phyloP scores from a whole-genome alignment of 1,284 basidiomycete genomes.

The Tilletia caries region DNA sequence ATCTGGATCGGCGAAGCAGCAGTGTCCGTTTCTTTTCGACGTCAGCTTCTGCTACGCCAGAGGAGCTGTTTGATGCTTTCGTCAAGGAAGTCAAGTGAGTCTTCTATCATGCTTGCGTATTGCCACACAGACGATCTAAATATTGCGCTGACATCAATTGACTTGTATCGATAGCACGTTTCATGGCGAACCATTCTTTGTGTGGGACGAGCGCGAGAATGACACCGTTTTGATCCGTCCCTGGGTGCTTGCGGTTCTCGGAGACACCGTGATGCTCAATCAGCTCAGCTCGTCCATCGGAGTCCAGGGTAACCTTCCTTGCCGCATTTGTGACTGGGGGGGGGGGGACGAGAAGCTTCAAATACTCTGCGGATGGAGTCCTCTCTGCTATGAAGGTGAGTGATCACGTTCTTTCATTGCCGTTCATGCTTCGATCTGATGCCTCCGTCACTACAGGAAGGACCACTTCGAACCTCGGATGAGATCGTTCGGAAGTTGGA shows the following conservation, averaged over 20 bases:
- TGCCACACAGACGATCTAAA: not conserved
- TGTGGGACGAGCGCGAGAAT: not conserved
- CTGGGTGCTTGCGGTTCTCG: not conserved
- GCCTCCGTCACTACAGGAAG: not conserved
- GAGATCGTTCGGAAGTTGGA: not conserved
- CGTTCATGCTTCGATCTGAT: not conserved
- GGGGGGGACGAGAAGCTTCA: not conserved
- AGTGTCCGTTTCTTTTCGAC: not conserved
- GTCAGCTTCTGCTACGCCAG: not conserved
- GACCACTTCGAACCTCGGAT: not conserved
- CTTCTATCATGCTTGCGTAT: not conserved
- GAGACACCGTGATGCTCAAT: not conserved
- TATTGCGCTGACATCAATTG: not conserved
- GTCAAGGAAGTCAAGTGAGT: not conserved
- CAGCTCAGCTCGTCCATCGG: not conserved
- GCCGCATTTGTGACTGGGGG: not conserved
- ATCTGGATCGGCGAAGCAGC: not conserved
- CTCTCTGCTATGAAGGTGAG: not conserved
- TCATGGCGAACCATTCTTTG: not conserved
- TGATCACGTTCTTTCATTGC: not conserved
- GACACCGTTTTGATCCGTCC: not conserved
- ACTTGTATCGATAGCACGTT: not conserved
- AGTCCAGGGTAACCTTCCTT: not conserved
- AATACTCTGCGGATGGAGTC: not conserved
- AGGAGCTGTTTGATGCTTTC: not conserved